Conservation (phyloP, 768 basidiomycete species). For the Tulasnella sp. region DNA sequence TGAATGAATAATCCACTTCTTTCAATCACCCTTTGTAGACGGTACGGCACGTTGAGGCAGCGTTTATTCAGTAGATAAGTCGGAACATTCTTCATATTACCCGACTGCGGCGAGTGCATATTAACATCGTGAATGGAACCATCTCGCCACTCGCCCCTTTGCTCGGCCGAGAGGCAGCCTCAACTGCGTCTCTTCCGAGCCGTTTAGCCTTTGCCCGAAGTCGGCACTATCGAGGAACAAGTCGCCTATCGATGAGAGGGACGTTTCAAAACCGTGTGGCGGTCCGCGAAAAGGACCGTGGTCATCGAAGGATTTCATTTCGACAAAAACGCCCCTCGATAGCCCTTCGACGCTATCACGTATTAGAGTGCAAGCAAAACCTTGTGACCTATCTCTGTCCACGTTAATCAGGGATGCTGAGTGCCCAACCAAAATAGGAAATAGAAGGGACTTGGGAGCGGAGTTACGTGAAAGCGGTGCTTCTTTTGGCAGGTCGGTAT, state of each 20-base stretch:
- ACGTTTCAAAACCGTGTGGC: background rate
- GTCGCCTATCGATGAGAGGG: background rate
- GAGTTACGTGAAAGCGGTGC: background rate
- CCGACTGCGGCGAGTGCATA: background rate
- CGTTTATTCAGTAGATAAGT: no score
- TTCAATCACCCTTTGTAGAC: no score
- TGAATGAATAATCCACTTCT: no score
- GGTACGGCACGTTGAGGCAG: no score
- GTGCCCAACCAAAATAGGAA: background rate
- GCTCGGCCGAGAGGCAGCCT: background rate
- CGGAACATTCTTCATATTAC: background rate
- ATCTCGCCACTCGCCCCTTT: background rate
- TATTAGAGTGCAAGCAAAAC: background rate
- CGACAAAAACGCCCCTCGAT: background rate
- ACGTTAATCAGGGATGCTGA: background rate
- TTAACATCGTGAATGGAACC: background rate
- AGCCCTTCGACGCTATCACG: background rate
- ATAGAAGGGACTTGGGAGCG: background rate
- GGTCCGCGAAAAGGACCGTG: background rate
- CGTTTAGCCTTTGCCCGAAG: background rate
- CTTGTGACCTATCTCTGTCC: background rate
- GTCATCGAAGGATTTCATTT: background rate
- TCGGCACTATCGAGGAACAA: background rate
- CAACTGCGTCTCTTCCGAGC: background rate
- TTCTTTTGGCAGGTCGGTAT: slow-evolving; percentile 5